Conservation (phyloP, 345 rosid genomes). For the Lumnitzera littorea region DNA sequence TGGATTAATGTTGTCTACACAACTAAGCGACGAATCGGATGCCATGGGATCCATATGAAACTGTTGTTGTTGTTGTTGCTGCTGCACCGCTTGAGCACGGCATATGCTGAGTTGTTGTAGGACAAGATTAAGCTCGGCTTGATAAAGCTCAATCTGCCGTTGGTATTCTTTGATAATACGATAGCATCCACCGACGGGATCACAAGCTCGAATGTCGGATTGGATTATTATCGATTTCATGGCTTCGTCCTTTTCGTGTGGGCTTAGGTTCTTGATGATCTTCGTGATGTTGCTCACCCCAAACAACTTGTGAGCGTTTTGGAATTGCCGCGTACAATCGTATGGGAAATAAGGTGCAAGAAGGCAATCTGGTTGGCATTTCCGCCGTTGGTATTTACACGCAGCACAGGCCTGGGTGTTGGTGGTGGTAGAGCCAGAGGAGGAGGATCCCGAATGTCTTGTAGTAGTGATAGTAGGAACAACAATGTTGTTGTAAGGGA, state of each 20-base stretch:
- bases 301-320: constrained; percentile 85
- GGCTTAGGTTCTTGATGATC: constrained; percentile 59
- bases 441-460: background rate
- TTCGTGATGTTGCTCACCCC: constrained; percentile 89
- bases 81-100: constrained; percentile 24
- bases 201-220: constrained; percentile 78
- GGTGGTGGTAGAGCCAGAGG: constrained; percentile 10
- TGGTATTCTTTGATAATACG: constrained; percentile 60
- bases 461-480: too few species aligned
- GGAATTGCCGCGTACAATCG: constrained; percentile 75
- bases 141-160: constrained; percentile 52
- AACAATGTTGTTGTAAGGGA: too few species aligned
- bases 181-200: constrained; percentile 81
- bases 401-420: constrained; percentile 90
- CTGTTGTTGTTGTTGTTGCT: constrained; percentile 10
- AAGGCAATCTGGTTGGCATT: constrained; percentile 88
- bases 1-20: too few species aligned
- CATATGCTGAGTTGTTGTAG: constrained; percentile 62
- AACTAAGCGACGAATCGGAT: background rate
- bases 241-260: constrained; percentile 66
- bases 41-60: constrained; percentile 15
- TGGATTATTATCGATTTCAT: constrained; percentile 83
- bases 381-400: constrained; percentile 91
- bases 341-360: constrained; percentile 97
- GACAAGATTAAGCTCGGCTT: constrained; percentile 69